Evolutionary conservation across 225 moss, liverwort and hornwort species (phyloP), one percentile per base, ranked within the genome.

Genomic region (Antitrichia curtipendula): DNA sequence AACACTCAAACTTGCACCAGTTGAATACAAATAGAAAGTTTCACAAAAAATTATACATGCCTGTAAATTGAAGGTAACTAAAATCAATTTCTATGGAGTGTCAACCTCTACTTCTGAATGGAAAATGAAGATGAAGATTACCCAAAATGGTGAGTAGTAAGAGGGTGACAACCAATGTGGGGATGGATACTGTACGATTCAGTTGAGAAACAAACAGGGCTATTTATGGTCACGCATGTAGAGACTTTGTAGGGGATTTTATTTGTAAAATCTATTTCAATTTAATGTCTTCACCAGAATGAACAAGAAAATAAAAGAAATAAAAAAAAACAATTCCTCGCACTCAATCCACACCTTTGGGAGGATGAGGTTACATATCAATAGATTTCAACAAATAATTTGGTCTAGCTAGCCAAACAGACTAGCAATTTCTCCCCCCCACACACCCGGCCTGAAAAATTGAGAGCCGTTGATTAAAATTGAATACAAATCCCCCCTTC

Each of bases 151-250:
- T 53, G n/a, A 54, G n/a, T 24, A 9, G 9, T n/a, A 54, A 13
- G 54, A 53, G 9, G 10, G 24, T 15, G 10, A 54, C 53, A 53
- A 54, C 6, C 36, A 54, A 8, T 13, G 54, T n/a, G 1, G 53
- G 0, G 15, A 36, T 76, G 53, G 16, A 8, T 34, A 34, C 32
- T n/a, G n/a, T n/a, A n/a, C n/a, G 7, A 74, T 20, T 49, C 45
- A 45, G 7, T 49, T 0, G 7, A 0, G 16, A 53, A 36, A 75
- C 14, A 21, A 36, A 9, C 0, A 0, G 7, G 13, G 3, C 5
- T 22, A 75, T 32, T 21, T 20, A 12, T 50, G 5, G 6, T 12
- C 7, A 7, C 21, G 2, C 0, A 20, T 20, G 49, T 28, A 8
- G 0, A 10, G 43, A 0, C 4, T 45, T 45, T 27, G 7, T 15